phyloP scores from a whole-genome alignment of 2,329 filamentous ascomycete species.

The Aspergillus sojae region DNA sequence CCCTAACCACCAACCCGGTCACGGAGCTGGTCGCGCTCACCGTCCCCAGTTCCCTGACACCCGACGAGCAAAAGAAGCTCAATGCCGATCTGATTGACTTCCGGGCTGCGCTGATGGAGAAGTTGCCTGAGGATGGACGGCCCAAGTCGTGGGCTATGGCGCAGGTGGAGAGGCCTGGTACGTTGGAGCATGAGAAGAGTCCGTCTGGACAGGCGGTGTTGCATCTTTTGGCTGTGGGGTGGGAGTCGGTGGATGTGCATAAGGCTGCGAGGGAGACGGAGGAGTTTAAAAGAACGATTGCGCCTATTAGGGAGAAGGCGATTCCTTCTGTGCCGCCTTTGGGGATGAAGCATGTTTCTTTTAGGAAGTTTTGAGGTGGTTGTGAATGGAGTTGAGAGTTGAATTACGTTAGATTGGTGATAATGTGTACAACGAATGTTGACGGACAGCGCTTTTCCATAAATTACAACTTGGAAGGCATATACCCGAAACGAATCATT shows the following conservation, averaged over 20 bases:
- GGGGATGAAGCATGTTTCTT: constrained; percentile 50
- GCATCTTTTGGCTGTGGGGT: constrained; percentile 52
- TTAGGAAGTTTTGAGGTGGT: constrained; percentile 31
- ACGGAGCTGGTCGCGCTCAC: constrained; percentile 54
- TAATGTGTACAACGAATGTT: constrained; percentile 2
- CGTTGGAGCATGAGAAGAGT: constrained; percentile 38
- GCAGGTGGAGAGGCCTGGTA: constrained; percentile 39
- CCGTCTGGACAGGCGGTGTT: constrained; percentile 45
- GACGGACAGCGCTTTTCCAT: constrained; percentile 30
- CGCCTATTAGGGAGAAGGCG: constrained; percentile 45
- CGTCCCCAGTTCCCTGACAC: constrained; percentile 41
- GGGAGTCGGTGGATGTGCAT: constrained; percentile 55
- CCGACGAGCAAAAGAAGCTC: constrained; percentile 31
- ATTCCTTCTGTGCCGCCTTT: constrained; percentile 40
- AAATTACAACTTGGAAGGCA: constrained; percentile 35
- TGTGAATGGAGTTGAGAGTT: background rate
- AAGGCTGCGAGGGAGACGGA: constrained; percentile 49
- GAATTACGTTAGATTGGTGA: background rate
- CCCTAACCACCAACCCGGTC: constrained; percentile 44
- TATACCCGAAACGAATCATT: constrained; percentile 22
- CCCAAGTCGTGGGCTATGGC: constrained; percentile 38
- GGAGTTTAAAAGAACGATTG: constrained; percentile 47
- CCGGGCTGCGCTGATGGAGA: constrained; percentile 33
- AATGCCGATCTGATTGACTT: constrained; percentile 43
- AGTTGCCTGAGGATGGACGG: constrained; percentile 31